These are phyloP conservation scores for Fabrea salina DNA, from an alignment of 169 alveolate genomes.

Conservation along the genomic window DNA sequence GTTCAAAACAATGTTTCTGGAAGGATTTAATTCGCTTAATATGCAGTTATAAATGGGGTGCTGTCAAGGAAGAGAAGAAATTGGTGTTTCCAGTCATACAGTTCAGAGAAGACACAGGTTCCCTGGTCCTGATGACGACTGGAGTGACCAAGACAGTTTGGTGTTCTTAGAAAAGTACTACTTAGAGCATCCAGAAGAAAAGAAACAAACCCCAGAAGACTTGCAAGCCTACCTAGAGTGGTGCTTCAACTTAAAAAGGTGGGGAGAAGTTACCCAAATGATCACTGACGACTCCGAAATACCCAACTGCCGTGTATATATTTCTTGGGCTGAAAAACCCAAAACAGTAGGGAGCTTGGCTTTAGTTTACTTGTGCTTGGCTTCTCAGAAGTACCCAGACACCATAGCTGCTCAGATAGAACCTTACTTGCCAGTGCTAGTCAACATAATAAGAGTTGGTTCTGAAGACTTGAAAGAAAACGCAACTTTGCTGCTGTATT, in stretches of 20 bases:
- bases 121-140: too few species aligned
- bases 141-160: too few species aligned
- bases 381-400: not conserved
- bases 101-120: too few species aligned
- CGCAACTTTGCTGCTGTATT: not conserved
- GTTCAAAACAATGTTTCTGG: conserved; percentile 38
- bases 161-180: too few species aligned
- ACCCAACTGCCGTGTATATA: not conserved
- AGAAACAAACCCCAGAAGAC: not conserved
- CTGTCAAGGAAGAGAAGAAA: too few species aligned
- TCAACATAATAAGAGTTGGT: not conserved
- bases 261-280: not conserved
- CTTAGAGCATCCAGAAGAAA: too few species aligned
- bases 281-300: conserved; percentile 2
- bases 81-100: too few species aligned
- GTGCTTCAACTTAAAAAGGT: not conserved
- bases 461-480: conserved; percentile 18
- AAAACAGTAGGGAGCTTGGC: conserved; percentile 24
- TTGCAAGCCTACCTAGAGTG: not conserved
- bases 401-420: not conserved
- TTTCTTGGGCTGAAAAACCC: conserved; percentile 22
- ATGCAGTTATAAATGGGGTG: too few species aligned
- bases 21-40: too few species aligned
- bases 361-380: not conserved
- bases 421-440: not conserved